These are phyloP conservation scores for Sordariomycetes sp. DNA, from an alignment of 2,329 filamentous ascomycete genomes.

Conservation along the genomic window DNA sequence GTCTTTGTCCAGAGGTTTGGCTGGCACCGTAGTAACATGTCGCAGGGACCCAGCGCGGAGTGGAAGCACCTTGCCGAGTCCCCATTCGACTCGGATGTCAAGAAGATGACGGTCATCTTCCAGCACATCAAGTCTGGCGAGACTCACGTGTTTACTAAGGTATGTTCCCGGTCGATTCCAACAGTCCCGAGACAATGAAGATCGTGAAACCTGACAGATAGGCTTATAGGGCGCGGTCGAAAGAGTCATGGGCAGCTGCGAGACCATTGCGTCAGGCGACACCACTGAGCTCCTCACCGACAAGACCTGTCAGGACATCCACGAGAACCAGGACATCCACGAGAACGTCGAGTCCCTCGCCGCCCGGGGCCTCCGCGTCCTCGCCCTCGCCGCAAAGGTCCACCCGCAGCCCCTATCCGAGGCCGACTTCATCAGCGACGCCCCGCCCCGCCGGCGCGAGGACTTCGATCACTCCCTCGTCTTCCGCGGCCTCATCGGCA, in stretches of 20 bases:
- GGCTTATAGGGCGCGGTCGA: conserved; percentile 53
- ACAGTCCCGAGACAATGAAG: too few species aligned
- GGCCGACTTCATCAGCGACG: conserved; percentile 11
- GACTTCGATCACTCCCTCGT: conserved; percentile 38
- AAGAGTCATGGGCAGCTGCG: conserved; percentile 48
- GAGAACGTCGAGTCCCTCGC: conserved; percentile 52
- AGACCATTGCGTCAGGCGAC: conserved; percentile 21
- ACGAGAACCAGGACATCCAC: conserved; percentile 44
- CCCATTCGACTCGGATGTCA: conserved; percentile 59
- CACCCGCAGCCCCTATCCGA: conserved; percentile 20
- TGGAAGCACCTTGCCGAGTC: conserved; percentile 51
- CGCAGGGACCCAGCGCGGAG: conserved; percentile 29
- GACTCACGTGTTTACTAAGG: conserved; percentile 37
- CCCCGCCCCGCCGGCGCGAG: too few species aligned
- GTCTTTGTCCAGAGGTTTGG: conserved; percentile 57
- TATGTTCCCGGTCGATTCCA: too few species aligned
- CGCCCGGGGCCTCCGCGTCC: conserved; percentile 51
- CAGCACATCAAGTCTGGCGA: conserved; percentile 18
- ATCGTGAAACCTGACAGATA: conserved; percentile 15
- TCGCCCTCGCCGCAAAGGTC: conserved; percentile 45
- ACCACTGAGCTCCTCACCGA: conserved; percentile 28
- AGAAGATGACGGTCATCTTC: conserved; percentile 62
- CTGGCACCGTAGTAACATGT: conserved; percentile 39
- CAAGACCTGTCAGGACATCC: conserved; percentile 37
- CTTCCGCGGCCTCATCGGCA: conserved; percentile 54